A percentile compares a stretch with the other conserved stretches of the same genome.
These are phyloP conservation scores for Phytophthora sp. DNA, from an alignment of 352 stramenopile genomes.

Conservation along the genomic window DNA sequence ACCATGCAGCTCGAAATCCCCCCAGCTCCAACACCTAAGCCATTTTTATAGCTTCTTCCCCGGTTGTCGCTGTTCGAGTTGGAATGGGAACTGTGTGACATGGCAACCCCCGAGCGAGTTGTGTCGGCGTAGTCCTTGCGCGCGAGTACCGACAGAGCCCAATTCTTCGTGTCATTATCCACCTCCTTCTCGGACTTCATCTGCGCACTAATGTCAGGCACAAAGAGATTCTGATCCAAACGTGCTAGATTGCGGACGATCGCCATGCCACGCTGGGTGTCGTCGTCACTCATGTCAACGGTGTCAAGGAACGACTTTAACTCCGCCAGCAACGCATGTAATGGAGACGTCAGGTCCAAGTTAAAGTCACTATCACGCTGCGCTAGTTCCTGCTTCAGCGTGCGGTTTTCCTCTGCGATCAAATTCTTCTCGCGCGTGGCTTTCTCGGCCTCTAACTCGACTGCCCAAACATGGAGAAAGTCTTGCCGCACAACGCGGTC, in stretches of 20 bases:
- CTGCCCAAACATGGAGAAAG: conserved; percentile 80
- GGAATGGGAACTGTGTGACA: conserved; percentile 75
- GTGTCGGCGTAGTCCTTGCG: conserved; percentile 74
- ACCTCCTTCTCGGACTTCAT: conserved; percentile 85
- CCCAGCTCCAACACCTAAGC: conserved; percentile 37
- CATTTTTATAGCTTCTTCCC: conserved; percentile 64
- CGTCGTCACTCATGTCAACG: conserved; percentile 65
- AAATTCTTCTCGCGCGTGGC: conserved; percentile 76
- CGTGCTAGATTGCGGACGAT: conserved; percentile 76
- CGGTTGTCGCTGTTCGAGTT: conserved; percentile 76
- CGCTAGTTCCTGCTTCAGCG: conserved; percentile 76
- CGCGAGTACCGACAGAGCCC: conserved; percentile 75
- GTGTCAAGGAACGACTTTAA: conserved; percentile 80
- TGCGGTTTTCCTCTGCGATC: conserved; percentile 85
- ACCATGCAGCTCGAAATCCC: conserved; percentile 21
- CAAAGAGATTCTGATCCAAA: conserved; percentile 84
- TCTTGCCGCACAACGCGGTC: conserved; percentile 82
- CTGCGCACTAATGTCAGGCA: conserved; percentile 79
- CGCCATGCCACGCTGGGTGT: conserved; percentile 59
- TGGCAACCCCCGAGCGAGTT: conserved; percentile 54
- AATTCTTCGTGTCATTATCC: conserved; percentile 85
- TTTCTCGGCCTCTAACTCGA: conserved; percentile 77
- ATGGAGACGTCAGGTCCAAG: conserved; percentile 76
- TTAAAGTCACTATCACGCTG: conserved; percentile 76
- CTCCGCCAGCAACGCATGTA: conserved; percentile 75